phyloP scores from a whole-genome alignment of 1,139 yeast species.

The Yamadazyma pseudoaaseri region DNA sequence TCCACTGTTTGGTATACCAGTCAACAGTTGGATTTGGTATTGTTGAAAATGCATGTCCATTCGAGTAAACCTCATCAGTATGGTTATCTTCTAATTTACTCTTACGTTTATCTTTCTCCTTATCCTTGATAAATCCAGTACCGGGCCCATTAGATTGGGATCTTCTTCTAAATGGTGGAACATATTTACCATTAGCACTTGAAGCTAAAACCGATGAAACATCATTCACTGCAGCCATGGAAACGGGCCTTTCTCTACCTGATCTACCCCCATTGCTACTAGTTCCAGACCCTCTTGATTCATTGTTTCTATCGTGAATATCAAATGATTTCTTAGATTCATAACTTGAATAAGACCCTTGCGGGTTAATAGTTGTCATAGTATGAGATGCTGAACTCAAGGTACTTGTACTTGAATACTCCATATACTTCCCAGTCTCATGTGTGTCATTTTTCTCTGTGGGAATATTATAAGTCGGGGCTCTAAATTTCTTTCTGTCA shows the following conservation, averaged over 20 bases:
- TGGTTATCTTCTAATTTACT: conserved; percentile 4
- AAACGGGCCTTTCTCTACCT: conserved; percentile 13
- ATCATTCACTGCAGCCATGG: conserved; percentile 13
- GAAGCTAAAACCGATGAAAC: conserved; percentile 11
- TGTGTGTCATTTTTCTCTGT: conserved; percentile 4
- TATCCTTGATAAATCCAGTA: conserved; percentile 2
- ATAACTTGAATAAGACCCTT: conserved; percentile 2
- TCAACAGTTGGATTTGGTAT: conserved; percentile 36
- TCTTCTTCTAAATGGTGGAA: conserved; percentile 69
- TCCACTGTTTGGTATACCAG: conserved; percentile 37
- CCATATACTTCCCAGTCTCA: conserved; percentile 4
- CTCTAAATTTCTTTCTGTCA: conserved; percentile 9
- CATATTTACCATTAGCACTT: conserved; percentile 51
- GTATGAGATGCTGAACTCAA: conserved; percentile 1
- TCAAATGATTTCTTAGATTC: conserved; percentile 3
- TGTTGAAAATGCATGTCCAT: conserved; percentile 8
- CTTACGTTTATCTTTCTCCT: conserved; percentile 9
- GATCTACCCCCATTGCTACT: conserved; percentile 5
- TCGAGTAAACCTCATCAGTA: conserved; percentile 6
- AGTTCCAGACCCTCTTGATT: conserved; percentile 3
- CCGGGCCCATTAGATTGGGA: conserved; percentile 23
- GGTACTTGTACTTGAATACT: conserved; percentile 5
- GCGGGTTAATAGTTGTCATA: not conserved
- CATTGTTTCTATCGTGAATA: conserved; percentile 3
- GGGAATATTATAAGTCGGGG: conserved; percentile 17